Percentiles rank a stretch among this genome's conserved stretches.
phyloP scores from a whole-genome alignment of 2,329 filamentous ascomycete species.

The Meredithiella fracta region DNA sequence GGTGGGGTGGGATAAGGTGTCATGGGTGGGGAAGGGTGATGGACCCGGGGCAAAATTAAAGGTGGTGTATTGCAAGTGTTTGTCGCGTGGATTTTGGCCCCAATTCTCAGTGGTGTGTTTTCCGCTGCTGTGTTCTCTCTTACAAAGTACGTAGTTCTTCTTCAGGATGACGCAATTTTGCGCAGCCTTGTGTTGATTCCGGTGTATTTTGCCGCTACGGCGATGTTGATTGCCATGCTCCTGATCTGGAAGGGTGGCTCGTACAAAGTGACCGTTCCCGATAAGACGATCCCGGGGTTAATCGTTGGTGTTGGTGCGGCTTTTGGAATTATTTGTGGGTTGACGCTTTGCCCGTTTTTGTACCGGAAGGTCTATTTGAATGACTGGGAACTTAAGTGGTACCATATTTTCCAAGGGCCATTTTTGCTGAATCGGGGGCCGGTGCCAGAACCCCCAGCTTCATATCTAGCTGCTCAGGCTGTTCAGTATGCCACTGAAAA shows the following conservation, averaged over 20 bases:
- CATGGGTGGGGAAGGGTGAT: constrained; percentile 21
- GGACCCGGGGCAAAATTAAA: neutral
- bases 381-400: constrained; percentile 35
- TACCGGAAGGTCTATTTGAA: constrained; percentile 33
- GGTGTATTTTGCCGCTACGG: constrained; percentile 19
- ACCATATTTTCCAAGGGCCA: constrained; percentile 31
- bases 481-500: neutral
- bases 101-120: constrained; percentile 21
- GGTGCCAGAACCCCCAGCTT: constrained; percentile 19
- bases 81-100: constrained; percentile 24
- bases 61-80: constrained; percentile 25
- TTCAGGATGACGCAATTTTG: constrained; percentile 18
- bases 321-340: neutral
- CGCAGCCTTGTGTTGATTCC: constrained; percentile 17
- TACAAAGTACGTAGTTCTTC: constrained; percentile 22
- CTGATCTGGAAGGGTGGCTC: neutral
- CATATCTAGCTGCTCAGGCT: neutral
- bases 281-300: neutral
- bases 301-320: neutral
- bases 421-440: constrained; percentile 26
- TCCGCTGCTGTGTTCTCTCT: constrained; percentile 22
- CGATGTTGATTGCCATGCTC: neutral
- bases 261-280: neutral
- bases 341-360: constrained; percentile 26
- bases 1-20: constrained; percentile 23